Evolutionary conservation across 2,329 filamentous ascomycete genomes (phyloP).

Genomic region (Colletotrichum camelliae): DNA sequence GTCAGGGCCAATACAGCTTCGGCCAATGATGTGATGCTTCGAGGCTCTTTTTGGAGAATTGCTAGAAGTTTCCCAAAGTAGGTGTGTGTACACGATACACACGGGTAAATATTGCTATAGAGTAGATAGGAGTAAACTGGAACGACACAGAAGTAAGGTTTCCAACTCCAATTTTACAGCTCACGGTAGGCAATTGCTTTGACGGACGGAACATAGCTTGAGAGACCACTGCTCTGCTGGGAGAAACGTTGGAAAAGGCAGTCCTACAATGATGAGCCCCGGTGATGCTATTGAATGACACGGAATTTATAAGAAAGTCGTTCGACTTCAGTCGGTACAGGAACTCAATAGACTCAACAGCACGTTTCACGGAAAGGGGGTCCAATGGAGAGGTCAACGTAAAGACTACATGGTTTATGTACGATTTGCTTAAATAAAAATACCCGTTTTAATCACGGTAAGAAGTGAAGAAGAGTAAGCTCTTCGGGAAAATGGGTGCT

Average conservation of each 20-base stretch:
- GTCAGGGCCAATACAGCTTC: neutral
- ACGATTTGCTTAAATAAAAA: neutral
- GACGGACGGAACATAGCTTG: neutral
- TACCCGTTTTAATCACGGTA: neutral
- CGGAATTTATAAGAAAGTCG: too few relatives aligned
- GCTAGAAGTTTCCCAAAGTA: neutral
- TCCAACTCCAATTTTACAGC: neutral
- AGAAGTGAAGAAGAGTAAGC: neutral
- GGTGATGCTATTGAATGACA: too few relatives aligned
- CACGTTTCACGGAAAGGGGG: neutral
- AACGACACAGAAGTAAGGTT: neutral
- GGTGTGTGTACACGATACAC: accelerated
- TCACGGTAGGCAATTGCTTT: neutral
- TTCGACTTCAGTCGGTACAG: too few relatives aligned
- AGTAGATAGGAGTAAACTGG: neutral
- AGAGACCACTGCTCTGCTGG: too few relatives aligned
- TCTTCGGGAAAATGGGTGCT: neutral
- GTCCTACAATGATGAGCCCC: too few relatives aligned
- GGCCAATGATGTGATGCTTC: neutral
- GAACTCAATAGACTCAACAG: neutral
- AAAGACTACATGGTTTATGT: neutral
- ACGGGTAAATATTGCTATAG: neutral
- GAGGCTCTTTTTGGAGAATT: neutral
- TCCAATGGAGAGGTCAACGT: neutral
- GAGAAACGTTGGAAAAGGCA: too few relatives aligned